phyloP scores from a whole-genome alignment of 208 protist genomes.

The Borovskyia barvae region DNA sequence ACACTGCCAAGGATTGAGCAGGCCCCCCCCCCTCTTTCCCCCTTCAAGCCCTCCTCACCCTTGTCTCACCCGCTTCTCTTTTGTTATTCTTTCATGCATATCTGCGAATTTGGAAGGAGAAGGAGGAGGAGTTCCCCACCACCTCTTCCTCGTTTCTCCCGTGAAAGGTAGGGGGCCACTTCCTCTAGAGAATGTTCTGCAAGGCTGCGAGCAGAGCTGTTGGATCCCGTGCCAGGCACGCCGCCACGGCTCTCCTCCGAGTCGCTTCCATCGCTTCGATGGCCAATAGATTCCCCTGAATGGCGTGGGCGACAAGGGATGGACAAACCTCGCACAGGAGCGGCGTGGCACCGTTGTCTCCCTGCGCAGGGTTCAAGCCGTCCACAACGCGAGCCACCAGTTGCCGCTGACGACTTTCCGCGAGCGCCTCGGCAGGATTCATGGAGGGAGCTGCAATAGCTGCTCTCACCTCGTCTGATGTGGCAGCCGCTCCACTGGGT shows the following conservation, averaged over 20 bases:
- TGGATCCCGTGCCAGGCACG: slow-evolving; percentile 48
- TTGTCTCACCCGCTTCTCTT: too few species aligned
- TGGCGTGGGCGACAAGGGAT: slow-evolving; percentile 30
- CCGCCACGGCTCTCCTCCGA: slow-evolving; percentile 39
- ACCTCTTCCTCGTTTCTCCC: too few species aligned
- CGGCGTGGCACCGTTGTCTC: too few species aligned
- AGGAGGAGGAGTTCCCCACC: too few species aligned
- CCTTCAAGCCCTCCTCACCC: too few species aligned
- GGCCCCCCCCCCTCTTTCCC: too few species aligned
- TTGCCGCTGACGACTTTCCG: background rate
- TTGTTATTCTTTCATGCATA: too few species aligned
- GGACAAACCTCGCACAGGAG: slow-evolving; percentile 36
- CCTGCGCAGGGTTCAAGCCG: too few species aligned
- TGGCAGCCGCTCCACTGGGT: background rate
- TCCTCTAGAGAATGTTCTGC: slow-evolving; percentile 33
- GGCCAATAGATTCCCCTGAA: slow-evolving; percentile 42
- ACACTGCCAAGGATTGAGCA: too few species aligned
- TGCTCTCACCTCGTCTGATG: background rate
- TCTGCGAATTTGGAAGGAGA: too few species aligned
- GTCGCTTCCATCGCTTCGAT: slow-evolving; percentile 39
- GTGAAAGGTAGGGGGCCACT: too few species aligned
- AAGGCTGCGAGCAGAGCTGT: slow-evolving; percentile 43
- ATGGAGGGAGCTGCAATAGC: background rate
- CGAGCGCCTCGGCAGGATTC: background rate
- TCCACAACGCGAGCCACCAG: too few species aligned